Conservation (phyloP, 2,329 filamentous ascomycete genomes). For the Metarhizium anisopliae region DNA sequence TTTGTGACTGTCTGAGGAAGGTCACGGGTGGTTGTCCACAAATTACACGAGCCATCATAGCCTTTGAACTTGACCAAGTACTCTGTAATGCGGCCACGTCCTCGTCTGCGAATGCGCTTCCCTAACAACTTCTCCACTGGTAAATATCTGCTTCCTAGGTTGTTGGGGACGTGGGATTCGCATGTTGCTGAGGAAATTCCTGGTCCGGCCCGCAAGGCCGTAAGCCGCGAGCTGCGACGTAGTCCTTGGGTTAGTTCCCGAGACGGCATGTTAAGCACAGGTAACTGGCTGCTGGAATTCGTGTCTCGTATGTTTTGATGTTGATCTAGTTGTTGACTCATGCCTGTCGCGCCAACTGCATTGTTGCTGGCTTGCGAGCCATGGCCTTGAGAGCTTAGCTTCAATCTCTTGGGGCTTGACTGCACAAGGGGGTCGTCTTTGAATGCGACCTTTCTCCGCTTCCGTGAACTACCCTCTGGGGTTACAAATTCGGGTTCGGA, state of each 20-base stretch:
- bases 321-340: neutral
- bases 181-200: neutral
- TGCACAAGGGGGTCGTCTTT: neutral
- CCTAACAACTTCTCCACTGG: conserved; percentile 1
- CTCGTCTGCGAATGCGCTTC: conserved; percentile 5
- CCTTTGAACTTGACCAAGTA: conserved; percentile 3
- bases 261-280: neutral
- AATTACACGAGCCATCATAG: neutral
- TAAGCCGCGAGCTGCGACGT: conserved; percentile 5
- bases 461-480: neutral
- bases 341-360: neutral
- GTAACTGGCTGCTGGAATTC: neutral
- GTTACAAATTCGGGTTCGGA: neutral
- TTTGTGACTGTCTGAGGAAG: neutral
- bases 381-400: neutral
- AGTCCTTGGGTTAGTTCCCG: neutral
- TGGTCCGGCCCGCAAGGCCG: neutral
- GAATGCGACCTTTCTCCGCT: neutral
- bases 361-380: too few relatives aligned
- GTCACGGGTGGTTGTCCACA: neutral
- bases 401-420: conserved; percentile 1
- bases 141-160: neutral
- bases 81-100: conserved; percentile 4
- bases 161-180: neutral
- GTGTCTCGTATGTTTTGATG: neutral